Percentiles rank a stretch among this genome's conserved stretches.
phyloP scores from a whole-genome alignment of 164 flowering plant genomes.

The Litsea cubeba region DNA sequence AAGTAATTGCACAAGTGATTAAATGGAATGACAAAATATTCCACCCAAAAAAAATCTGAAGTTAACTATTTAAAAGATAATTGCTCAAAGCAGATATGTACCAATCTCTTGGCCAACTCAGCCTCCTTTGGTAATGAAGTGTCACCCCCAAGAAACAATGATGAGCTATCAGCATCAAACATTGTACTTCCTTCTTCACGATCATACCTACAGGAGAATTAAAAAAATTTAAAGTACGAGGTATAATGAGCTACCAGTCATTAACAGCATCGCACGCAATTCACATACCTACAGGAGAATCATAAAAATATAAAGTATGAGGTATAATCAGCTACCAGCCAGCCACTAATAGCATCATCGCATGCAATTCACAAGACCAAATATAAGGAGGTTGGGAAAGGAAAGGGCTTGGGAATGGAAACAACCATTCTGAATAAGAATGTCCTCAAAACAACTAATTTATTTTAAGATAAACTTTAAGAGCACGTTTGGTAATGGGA shows the following conservation, averaged over 20 bases:
- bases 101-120: conserved; percentile 84
- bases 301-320: neutral
- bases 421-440: no score
- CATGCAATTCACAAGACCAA: conserved; percentile 44
- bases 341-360: neutral
- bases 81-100: conserved; percentile 20
- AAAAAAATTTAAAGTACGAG: neutral
- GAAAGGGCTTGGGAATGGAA: no score
- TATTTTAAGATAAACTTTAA: no score
- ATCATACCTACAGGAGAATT: conserved; percentile 65
- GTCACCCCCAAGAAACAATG: conserved; percentile 75
- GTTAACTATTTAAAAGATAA: no score
- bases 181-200: conserved; percentile 79
- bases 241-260: neutral
- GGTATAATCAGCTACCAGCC: neutral
- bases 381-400: no score
- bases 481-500: no score
- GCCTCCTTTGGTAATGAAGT: conserved; percentile 76
- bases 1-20: no score
- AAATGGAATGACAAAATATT: no score
- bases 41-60: no score
- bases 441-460: no score
- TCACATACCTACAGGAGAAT: conserved; percentile 57
- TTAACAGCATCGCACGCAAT: neutral
- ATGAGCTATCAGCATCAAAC: conserved; percentile 66